Evolutionary conservation across 23 red algal genomes (phyloP).

Genomic region (Gracilariopsis chorda): DNA sequence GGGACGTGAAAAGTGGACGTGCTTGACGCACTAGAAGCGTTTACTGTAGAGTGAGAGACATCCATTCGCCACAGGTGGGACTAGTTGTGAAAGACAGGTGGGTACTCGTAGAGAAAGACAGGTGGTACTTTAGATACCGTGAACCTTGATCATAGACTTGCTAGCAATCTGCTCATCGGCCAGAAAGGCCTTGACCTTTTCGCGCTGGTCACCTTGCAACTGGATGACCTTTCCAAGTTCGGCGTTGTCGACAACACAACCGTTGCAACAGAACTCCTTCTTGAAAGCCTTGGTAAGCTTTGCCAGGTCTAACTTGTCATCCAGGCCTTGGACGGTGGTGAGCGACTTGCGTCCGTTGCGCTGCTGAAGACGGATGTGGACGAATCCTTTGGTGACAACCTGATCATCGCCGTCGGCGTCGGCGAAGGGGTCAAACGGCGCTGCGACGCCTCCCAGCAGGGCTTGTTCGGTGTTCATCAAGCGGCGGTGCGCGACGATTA

Average conservation of each 20-base stretch:
- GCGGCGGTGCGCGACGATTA: background rate
- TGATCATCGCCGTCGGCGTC: constrained; percentile 92
- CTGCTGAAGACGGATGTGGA: constrained; percentile 98
- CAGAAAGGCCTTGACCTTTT: constrained; percentile 94
- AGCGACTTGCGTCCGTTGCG: constrained; percentile 97
- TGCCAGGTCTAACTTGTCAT: constrained; percentile 87
- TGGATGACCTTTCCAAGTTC: constrained; percentile 95
- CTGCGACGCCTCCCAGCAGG: constrained; percentile 55
- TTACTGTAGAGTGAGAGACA: background rate
- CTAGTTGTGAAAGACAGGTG: background rate
- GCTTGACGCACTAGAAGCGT: background rate
- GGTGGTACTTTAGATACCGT: constrained; percentile 83
- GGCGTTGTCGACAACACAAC: constrained; percentile 95
- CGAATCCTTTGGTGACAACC: constrained; percentile 91
- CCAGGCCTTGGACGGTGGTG: constrained; percentile 98
- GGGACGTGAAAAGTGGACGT: background rate
- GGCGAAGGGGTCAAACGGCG: constrained; percentile 98
- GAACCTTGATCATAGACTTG: constrained; percentile 98
- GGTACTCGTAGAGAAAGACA: background rate
- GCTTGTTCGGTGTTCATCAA: constrained; percentile 18
- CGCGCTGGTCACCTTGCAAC: constrained; percentile 98
- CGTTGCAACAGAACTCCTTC: constrained; percentile 99
- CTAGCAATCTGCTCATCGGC: constrained; percentile 94
- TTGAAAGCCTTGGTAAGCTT: constrained; percentile 99
- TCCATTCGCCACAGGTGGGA: constrained; percentile 1